Evolutionary conservation across 441 rosid species (phyloP), one percentile per base, ranked within the genome.

Genomic region (Eruca vesicaria): DNA sequence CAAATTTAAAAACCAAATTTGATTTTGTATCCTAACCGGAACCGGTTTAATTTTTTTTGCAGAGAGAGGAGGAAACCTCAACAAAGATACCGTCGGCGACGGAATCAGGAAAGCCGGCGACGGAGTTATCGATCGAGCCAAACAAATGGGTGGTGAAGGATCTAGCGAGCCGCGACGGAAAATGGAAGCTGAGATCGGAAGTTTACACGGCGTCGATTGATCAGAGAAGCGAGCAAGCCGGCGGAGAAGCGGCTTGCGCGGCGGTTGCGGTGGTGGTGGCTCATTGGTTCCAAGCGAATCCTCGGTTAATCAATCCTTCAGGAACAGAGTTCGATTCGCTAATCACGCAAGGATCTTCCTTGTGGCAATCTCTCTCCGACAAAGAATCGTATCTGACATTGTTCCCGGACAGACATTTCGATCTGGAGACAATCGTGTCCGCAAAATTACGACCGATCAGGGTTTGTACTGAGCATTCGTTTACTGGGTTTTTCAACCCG

Each of bases 191-290:
- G 16, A 71, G 33, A 52, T 66, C 80, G 1, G 72, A 72, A 60
- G 88, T 86, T 50, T 89, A 84, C 75, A 79, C 84, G 0, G 95
- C 97, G 38, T 88, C 93, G 7, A 83, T 85, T 1, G 97, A 91
- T 76, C 95, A 91, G 61, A 71, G 93, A 50, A 86, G 90, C 35
- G 82, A 84, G 36, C 67, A 78, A 66, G 93, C 89, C 14, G 80
- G 80, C 1, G 95, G 95, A 14, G 90, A 86, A 63, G 82, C 89
- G 8, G 90, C 97, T n/a, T 88, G 93, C 41, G 68, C 97, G 0
- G 76, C 83, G 7, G 56, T 89, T 0, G 95, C 76, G 31, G 81
- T 79, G 0, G 78, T 85, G 61, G 75, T 89, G 4, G 90, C 91
- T 0, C 80, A 86, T 21, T 85, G 93, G 90, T 85, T 90, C 66